These are phyloP conservation scores for Phalaenopsis equestris DNA, from an alignment of 106 monocot species.

Conservation along the genomic window DNA sequence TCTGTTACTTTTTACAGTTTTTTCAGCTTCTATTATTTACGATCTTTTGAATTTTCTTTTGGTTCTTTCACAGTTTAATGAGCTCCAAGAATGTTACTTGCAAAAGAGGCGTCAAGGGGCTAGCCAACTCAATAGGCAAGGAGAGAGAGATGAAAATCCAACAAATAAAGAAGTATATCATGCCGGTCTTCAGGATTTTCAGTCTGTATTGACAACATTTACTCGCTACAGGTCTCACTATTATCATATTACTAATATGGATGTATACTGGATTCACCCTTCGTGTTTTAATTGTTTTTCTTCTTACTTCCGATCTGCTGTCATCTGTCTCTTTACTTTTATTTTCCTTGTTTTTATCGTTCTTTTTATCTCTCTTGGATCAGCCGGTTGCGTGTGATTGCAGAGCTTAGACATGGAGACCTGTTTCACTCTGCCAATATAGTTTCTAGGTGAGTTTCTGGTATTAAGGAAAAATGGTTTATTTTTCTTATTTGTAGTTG, in stretches of 20 bases:
- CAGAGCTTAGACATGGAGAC: slow-evolving; percentile 93
- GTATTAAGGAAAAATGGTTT: background rate
- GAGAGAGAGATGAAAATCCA: slow-evolving; percentile 53
- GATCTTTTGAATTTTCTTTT: slow-evolving; percentile 8
- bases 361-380: slow-evolving; percentile 3
- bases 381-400: slow-evolving; percentile 93
- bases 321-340: background rate
- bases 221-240: slow-evolving; percentile 76
- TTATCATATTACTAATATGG: background rate
- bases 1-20: background rate
- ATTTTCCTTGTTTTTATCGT: background rate
- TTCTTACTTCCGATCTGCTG: background rate
- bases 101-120: slow-evolving; percentile 64
- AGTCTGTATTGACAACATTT: slow-evolving; percentile 91
- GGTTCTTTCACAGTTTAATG: slow-evolving; percentile 63
- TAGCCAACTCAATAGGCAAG: slow-evolving; percentile 34
- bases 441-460: slow-evolving; percentile 73
- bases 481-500: background rate
- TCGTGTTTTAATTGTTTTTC: background rate
- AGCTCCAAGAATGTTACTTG: slow-evolving; percentile 92
- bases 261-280: background rate
- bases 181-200: slow-evolving; percentile 88
- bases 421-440: slow-evolving; percentile 93
- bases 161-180: slow-evolving; percentile 77
- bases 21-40: background rate